Evolutionary conservation across 176 grass and related monocot genomes (phyloP).

Genomic region (Juncus effusus): DNA sequence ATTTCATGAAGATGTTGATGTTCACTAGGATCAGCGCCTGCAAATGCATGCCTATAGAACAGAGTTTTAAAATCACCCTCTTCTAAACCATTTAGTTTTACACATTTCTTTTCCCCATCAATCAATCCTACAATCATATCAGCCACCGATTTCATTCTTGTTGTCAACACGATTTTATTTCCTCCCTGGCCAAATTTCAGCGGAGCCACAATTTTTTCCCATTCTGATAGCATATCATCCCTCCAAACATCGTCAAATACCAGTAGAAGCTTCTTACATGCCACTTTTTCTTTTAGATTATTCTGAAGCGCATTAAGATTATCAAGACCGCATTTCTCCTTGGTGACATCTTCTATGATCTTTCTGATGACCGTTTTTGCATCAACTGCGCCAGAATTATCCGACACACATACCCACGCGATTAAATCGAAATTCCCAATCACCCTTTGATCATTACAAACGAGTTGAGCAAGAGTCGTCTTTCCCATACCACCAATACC

Average conservation of each 20-base stretch:
- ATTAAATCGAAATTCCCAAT: slow-evolving; percentile 23
- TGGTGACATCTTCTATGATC: slow-evolving; percentile 25
- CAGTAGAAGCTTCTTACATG: slow-evolving; percentile 38
- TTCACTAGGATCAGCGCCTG: slow-evolving; percentile 6
- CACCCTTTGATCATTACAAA: slow-evolving; percentile 24
- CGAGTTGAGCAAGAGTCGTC: slow-evolving; percentile 40
- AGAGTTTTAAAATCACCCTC: slow-evolving; percentile 1
- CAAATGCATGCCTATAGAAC: slow-evolving; percentile 23
- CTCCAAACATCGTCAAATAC: slow-evolving; percentile 52
- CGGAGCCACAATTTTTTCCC: slow-evolving; percentile 32
- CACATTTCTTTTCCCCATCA: not conserved
- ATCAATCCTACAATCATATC: slow-evolving; percentile 14
- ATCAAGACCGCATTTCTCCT: slow-evolving; percentile 11
- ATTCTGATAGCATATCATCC: slow-evolving; percentile 9
- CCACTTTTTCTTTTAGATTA: slow-evolving; percentile 9
- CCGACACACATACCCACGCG: slow-evolving; percentile 37
- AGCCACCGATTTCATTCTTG: slow-evolving; percentile 9
- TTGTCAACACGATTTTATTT: slow-evolving; percentile 36
- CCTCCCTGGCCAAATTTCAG: slow-evolving; percentile 18
- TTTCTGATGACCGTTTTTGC: slow-evolving; percentile 28
- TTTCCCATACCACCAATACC: slow-evolving; percentile 42
- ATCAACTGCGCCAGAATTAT: slow-evolving; percentile 17
- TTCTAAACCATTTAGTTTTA: slow-evolving; percentile 11
- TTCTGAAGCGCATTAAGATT: slow-evolving; percentile 34
- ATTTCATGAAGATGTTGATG: slow-evolving; percentile 13